phyloP scores from a whole-genome alignment of 805 yeast genomes.

The Metschnikowia peoriensis region DNA sequence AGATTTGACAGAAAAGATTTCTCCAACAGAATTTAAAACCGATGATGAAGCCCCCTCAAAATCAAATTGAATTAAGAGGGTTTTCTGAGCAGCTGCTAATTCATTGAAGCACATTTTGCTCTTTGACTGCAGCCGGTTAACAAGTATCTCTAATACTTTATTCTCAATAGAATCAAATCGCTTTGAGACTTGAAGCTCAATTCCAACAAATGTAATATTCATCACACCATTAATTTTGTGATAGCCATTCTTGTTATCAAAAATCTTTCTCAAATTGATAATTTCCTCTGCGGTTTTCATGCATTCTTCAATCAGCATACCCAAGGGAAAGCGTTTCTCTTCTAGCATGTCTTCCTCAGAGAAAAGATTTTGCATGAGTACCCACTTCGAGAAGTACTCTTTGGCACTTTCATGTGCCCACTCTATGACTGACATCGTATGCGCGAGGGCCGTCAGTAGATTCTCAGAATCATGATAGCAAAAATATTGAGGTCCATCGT shows the following conservation, averaged over 20 bases:
- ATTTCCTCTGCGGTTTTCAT: slow-evolving; percentile 43
- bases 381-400: slow-evolving; percentile 43
- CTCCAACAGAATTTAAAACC: slow-evolving; percentile 2
- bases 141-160: slow-evolving; percentile 1
- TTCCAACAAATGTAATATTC: slow-evolving; percentile 6
- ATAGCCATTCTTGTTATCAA: slow-evolving; percentile 47
- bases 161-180: background rate
- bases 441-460: background rate
- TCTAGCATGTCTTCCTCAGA: background rate
- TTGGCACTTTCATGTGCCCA: background rate
- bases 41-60: background rate
- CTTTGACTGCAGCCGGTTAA: slow-evolving; percentile 3
- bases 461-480: background rate
- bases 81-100: slow-evolving; percentile 4
- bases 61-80: background rate
- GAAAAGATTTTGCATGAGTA: slow-evolving; percentile 38
- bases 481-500: background rate
- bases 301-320: slow-evolving; percentile 43
- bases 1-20: background rate
- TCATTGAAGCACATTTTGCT: slow-evolving; percentile 4
- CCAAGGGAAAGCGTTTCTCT: slow-evolving; percentile 13
- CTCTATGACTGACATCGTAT: slow-evolving; percentile 1
- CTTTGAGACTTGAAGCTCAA: slow-evolving; percentile 1
- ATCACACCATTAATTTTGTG: slow-evolving; percentile 1
- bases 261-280: slow-evolving; percentile 39